Percentiles rank a stretch among this genome's conserved stretches.
These are phyloP conservation scores for Diddensiella transvaalensis DNA, from an alignment of 805 yeast genomes.

Conservation along the genomic window DNA sequence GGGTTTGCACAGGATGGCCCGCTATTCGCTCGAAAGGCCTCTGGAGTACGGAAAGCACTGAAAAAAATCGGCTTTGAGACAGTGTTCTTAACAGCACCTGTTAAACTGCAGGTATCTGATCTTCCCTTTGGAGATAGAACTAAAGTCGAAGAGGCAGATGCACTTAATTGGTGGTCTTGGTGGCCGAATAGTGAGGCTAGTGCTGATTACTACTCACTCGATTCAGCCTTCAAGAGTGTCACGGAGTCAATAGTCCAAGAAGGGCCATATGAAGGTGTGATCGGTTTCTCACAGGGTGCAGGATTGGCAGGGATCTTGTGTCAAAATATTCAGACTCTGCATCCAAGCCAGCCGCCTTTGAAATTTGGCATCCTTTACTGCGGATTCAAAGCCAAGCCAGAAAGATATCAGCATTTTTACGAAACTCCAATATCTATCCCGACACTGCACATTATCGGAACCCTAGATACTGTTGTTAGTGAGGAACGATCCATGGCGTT, in stretches of 20 bases:
- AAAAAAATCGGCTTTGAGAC: slow-evolving; percentile 63
- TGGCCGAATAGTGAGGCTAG: slow-evolving; percentile 53
- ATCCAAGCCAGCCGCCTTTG: slow-evolving; percentile 50
- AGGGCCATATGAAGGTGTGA: slow-evolving; percentile 82
- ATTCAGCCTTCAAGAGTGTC: slow-evolving; percentile 47
- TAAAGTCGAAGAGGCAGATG: slow-evolving; percentile 43
- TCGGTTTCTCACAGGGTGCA: slow-evolving; percentile 96
- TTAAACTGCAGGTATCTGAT: slow-evolving; percentile 59
- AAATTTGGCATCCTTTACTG: slow-evolving; percentile 76
- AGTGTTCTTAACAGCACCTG: slow-evolving; percentile 78
- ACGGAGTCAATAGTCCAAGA: slow-evolving; percentile 54
- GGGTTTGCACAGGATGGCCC: slow-evolving; percentile 83
- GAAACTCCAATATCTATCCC: slow-evolving; percentile 35
- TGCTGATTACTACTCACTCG: slow-evolving; percentile 32
- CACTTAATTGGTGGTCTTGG: slow-evolving; percentile 61
- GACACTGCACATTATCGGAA: slow-evolving; percentile 79
- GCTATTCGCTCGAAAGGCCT: slow-evolving; percentile 80
- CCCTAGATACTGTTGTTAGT: slow-evolving; percentile 80
- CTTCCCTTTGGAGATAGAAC: slow-evolving; percentile 62
- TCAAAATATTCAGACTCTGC: slow-evolving; percentile 52
- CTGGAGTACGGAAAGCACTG: slow-evolving; percentile 79
- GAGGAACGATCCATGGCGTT: slow-evolving; percentile 64
- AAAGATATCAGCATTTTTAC: slow-evolving; percentile 31
- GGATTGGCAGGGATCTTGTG: slow-evolving; percentile 73
- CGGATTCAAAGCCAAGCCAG: slow-evolving; percentile 43